Evolutionary conservation across 257 asterid genomes (phyloP).

Genomic region (Ilex asprella): DNA sequence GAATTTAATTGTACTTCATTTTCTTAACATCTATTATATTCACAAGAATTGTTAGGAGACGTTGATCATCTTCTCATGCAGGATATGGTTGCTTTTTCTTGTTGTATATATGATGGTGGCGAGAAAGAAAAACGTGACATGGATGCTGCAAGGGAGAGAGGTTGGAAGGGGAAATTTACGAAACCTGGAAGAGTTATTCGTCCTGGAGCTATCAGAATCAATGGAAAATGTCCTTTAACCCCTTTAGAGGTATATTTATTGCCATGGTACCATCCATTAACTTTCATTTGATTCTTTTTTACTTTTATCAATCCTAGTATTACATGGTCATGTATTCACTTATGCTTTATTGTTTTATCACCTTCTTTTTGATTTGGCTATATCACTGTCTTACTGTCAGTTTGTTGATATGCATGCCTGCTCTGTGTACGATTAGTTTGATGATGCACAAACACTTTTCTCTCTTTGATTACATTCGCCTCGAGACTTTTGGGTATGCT

Average conservation of each 20-base stretch:
- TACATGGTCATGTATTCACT: too few relatives aligned
- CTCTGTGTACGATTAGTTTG: too few relatives aligned
- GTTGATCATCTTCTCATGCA: too few relatives aligned
- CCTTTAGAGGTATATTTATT: slow-evolving; percentile 76
- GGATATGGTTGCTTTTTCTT: slow-evolving; percentile 45
- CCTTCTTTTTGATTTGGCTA: not conserved
- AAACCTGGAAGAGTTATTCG: slow-evolving; percentile 72
- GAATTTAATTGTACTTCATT: not conserved
- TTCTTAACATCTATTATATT: not conserved
- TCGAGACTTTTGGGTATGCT: too few relatives aligned
- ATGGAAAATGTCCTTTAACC: slow-evolving; percentile 57
- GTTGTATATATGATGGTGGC: slow-evolving; percentile 93
- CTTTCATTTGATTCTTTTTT: too few relatives aligned
- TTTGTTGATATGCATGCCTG: not conserved
- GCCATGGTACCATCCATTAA: not conserved
- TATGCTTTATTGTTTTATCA: not conserved
- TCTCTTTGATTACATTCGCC: too few relatives aligned
- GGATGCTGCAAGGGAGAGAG: slow-evolving; percentile 60
- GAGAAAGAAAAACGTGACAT: slow-evolving; percentile 66
- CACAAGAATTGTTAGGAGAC: slow-evolving; percentile 2
- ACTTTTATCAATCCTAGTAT: not conserved
- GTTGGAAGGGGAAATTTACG: too few relatives aligned
- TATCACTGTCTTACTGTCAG: not conserved
- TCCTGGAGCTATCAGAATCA: slow-evolving; percentile 53
- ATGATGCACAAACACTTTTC: too few relatives aligned